Evolutionary conservation across 2,329 filamentous ascomycete species (phyloP), one percentile per base, ranked within the genome.

Genomic region (Colletotrichum limetticola): DNA sequence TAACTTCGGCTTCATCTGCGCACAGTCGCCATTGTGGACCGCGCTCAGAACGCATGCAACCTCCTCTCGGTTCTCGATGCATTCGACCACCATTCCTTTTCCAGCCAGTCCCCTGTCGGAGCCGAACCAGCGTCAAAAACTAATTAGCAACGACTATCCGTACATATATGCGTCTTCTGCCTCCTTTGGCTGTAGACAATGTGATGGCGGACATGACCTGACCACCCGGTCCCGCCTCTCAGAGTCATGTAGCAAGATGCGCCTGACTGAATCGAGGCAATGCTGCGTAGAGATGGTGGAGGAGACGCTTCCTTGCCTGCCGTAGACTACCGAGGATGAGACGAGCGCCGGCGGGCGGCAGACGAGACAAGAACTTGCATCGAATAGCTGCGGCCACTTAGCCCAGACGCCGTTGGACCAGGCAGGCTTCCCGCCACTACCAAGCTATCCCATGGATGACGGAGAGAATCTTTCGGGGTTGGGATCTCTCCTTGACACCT

Each of bases 81-180:
- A 37, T 66, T 66, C 60, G 60, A 73, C 46, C 32, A 24, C 56
- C 46, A 62, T 72, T 57, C 61, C 71, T 35, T 19, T 71, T 71
- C 26, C 46, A 67, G 66, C n/a, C 35, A 32, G 55, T 22, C 30
- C 37, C 58, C 24, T 60, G 57, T n/a, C 37, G 37, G 12, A 53
- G 60, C 30, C 28, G 28, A 24, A 22, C 30, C 46, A n/a, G n/a
- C 42, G 22, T 14, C 37, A 22, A 35, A 35, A 26, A 35, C 35
- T 16, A 37, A 26, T 24, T 24, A 26, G 56, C 55, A 26, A 35
- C 37, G 22, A 53, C 42, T 32, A 56, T 26, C 19, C 24, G 26
- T 60, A 42, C 35, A 22, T 12, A 61, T 12, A 11, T 19, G n/a
- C 35, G 22, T 42, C n/a, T 52, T 24, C 22, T 53, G 28, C 14